Base-by-base conservation (phyloP, 345 rosid species). In the Anacardium occidentale region DNA sequence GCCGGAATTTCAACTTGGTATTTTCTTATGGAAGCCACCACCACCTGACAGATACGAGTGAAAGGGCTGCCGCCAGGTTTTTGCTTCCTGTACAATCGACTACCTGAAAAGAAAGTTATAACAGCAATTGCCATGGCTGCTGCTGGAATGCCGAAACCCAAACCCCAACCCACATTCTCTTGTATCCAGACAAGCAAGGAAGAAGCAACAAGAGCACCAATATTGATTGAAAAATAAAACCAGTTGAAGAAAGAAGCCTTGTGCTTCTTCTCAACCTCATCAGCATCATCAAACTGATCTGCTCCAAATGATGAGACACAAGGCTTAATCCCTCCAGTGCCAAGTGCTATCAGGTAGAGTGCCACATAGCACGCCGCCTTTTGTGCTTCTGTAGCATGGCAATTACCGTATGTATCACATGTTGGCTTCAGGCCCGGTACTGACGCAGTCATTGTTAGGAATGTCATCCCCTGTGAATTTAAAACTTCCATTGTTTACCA, bases 241-340 rank as follows among this genome's bases (percentile, higher is more conserved):
- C 96, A 90, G 21, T 82, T 88, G 73, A 88, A 90, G 87, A 88
- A 90, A 51, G 91, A 86, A 51, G 89, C 84, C 70, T 88, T 90
- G 3, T 77, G 73, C 69, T 82, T 84, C 77, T 84, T 88, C 84
- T 88, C 91, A 12, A n/a, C 37, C 57, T 83, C 86, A 32, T 88
- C 86, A 3, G 85, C 75, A 32, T 90, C 88, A 61, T 90, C 90
- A 75, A 90, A 88, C 78, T 90, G 93, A 74, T 90, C 89, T 4
- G 93, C 96, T 29, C 92, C 96, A 52, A 81, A 88, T 0, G 96
- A 83, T 0, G 93, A 90, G 7, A 90, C 92, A 56, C 93, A 90
- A 25, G 91, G 93, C 80, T 90, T 88, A 50, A 88, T 87, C 69
- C 93, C 93, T 42, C 93, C 89, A 0, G 87, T 88, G 7, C 90